Conservation (phyloP, 108 stramenopile species). For the Schizochytrium sp. region DNA sequence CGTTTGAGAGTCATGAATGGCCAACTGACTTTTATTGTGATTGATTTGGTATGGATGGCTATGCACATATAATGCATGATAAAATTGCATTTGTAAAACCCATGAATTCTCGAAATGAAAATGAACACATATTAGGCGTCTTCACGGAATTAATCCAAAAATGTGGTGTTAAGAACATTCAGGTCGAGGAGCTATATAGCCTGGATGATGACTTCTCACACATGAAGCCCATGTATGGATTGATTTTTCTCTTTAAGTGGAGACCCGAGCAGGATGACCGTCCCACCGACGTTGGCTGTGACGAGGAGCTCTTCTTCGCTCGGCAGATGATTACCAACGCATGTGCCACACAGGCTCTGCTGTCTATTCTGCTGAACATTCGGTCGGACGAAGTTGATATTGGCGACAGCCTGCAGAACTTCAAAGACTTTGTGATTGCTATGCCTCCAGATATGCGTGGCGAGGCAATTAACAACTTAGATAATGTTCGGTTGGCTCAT, state of each 20-base stretch:
- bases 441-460: constrained; percentile 89
- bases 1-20: too few relatives aligned
- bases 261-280: constrained; percentile 62
- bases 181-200: constrained; percentile 82
- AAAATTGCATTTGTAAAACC: background rate
- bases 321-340: constrained; percentile 84
- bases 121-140: background rate
- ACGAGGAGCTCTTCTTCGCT: constrained; percentile 35
- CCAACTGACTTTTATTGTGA: too few relatives aligned
- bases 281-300: background rate
- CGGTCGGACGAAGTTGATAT: constrained; percentile 74
- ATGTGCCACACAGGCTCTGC: constrained; percentile 91
- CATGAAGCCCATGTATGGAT: constrained; percentile 70
- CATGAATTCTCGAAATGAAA: background rate
- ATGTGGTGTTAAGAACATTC: constrained; percentile 83
- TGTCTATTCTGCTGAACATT: constrained; percentile 82
- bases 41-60: too few relatives aligned
- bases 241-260: constrained; percentile 76
- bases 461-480: constrained; percentile 84
- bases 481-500: constrained; percentile 87
- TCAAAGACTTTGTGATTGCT: constrained; percentile 82
- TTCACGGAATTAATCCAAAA: constrained; percentile 86
- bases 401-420: constrained; percentile 82
- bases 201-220: constrained; percentile 77
- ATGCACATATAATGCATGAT: too few relatives aligned